Percentiles rank a stretch among this genome's conserved stretches.
These are phyloP conservation scores for Penicillium decumbens DNA, from an alignment of 2,329 filamentous ascomycete genomes.

Conservation along the genomic window DNA sequence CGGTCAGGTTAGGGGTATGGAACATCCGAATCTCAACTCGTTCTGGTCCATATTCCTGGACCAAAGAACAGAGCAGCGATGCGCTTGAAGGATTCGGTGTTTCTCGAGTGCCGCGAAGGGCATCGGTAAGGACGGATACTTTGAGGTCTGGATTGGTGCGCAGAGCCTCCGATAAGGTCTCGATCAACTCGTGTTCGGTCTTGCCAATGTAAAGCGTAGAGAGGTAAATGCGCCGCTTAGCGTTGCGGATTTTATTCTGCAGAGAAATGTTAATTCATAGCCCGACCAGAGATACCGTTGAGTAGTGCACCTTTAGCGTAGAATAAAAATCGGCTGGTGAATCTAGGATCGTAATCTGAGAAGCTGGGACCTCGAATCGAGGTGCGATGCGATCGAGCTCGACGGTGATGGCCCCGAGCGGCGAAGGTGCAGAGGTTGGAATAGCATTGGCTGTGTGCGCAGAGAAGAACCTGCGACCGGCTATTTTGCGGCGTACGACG, in stretches of 20 bases:
- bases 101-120: conserved; percentile 84
- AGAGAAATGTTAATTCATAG: conserved; percentile 7
- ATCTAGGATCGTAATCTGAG: conserved; percentile 72
- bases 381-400: conserved; percentile 87
- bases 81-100: conserved; percentile 80
- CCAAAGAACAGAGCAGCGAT: conserved; percentile 77
- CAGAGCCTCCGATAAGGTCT: conserved; percentile 70
- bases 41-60: conserved; percentile 74
- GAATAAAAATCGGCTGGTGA: conserved; percentile 87
- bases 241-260: conserved; percentile 74
- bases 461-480: conserved; percentile 40
- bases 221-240: conserved; percentile 75
- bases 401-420: conserved; percentile 57
- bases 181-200: conserved; percentile 81
- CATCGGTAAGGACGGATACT: conserved; percentile 87
- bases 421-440: conserved; percentile 36
- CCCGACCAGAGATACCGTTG: background rate
- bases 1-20: conserved; percentile 92
- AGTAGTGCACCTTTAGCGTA: conserved; percentile 67
- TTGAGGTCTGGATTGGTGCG: conserved; percentile 68
- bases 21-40: conserved; percentile 95
- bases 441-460: conserved; percentile 28
- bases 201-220: conserved; percentile 98
- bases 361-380: conserved; percentile 79
- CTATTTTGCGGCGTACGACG: conserved; percentile 28